Conservation (phyloP, 306 rosid species). For the Cucurbita pepo region DNA sequence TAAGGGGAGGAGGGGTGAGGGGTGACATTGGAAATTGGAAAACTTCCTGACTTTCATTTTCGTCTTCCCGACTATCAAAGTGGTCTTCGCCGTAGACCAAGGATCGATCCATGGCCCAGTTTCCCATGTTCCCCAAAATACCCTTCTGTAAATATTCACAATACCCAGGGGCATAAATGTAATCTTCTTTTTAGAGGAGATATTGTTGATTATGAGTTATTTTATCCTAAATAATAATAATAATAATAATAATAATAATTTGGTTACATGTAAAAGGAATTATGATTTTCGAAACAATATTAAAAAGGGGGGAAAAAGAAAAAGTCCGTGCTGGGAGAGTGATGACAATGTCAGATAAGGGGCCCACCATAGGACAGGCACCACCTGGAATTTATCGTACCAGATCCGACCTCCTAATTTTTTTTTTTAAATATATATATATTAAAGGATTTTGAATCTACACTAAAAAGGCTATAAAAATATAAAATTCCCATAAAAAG, state of each 20-base stretch:
- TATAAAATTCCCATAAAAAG: not conserved
- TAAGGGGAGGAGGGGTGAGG: not conserved
- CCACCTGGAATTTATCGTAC: not conserved
- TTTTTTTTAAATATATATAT: not conserved
- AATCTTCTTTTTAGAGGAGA: too few species aligned
- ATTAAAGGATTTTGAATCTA: not conserved
- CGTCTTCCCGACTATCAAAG: conserved; percentile 9
- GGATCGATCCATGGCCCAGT: conserved; percentile 1
- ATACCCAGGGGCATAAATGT: not conserved
- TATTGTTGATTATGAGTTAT: not conserved
- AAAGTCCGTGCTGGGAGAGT: not conserved
- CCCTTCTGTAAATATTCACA: not conserved
- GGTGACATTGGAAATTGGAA: conserved; percentile 15
- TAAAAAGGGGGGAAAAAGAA: not conserved
- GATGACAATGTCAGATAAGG: not conserved
- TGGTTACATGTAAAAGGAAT: not conserved
- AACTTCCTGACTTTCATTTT: conserved; percentile 11
- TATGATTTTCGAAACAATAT: not conserved
- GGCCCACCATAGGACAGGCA: not conserved
- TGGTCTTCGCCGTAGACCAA: not conserved
- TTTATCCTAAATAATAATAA: too few species aligned
- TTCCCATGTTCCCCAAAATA: conserved; percentile 5
- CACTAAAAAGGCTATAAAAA: not conserved
- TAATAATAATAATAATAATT: too few species aligned
- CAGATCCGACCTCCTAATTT: not conserved